phyloP scores from a whole-genome alignment of 2,329 filamentous ascomycete species.

The Neoscytalidium dimidiatum region DNA sequence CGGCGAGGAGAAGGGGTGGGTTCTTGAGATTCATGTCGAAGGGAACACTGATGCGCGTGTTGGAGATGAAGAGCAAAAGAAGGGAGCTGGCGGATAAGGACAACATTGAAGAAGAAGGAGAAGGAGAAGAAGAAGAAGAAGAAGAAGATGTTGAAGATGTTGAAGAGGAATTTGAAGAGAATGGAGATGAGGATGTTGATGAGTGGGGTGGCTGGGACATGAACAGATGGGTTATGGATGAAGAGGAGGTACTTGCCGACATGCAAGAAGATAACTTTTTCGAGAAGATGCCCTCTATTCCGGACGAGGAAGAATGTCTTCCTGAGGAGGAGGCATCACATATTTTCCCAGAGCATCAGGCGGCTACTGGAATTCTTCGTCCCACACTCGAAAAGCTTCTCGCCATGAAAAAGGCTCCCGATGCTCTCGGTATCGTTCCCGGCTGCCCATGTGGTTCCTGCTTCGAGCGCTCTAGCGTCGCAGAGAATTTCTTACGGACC shows the following conservation, averaged over 20 bases:
- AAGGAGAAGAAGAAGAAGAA: not conserved
- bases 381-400: not conserved
- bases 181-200: not conserved
- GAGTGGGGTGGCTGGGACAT: not conserved
- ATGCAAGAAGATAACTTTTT: not conserved
- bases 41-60: not conserved
- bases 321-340: not conserved
- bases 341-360: too few species aligned
- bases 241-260: not conserved
- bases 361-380: not conserved
- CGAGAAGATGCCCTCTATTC: too few species aligned
- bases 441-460: not conserved
- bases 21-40: slow-evolving; percentile 49
- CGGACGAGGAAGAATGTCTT: not conserved
- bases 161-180: not conserved
- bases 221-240: not conserved
- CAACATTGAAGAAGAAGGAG: not conserved
- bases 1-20: slow-evolving; percentile 45
- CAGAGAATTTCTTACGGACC: not conserved
- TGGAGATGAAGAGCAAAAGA: not conserved
- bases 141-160: not conserved
- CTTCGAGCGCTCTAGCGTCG: not conserved
- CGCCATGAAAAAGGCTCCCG: not conserved
- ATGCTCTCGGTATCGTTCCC: not conserved
- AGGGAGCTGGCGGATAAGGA: not conserved